These are phyloP conservation scores for Aegle marmelos DNA, from an alignment of 345 rosid genomes.

Conservation along the genomic window DNA sequence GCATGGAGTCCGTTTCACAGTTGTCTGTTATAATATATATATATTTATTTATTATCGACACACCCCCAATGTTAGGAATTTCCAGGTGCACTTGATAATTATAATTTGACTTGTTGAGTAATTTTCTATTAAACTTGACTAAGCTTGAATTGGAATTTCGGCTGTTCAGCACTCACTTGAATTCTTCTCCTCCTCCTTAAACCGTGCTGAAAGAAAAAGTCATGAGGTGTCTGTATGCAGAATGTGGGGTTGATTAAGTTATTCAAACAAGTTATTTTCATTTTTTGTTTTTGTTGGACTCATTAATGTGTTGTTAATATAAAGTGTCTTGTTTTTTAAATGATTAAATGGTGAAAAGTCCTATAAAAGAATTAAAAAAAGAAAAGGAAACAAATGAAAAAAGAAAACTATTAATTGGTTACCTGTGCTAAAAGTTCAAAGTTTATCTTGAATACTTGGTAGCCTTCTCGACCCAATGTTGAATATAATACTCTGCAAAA, in stretches of 20 bases:
- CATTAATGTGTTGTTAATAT: neutral
- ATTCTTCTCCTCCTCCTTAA: neutral
- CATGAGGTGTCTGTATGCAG: neutral
- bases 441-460: neutral
- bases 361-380: too few relatives aligned
- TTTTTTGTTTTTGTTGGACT: neutral
- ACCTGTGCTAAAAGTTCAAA: neutral
- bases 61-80: neutral
- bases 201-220: neutral
- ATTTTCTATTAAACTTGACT: neutral
- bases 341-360: neutral
- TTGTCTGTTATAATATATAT: neutral
- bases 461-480: neutral
- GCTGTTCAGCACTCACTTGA: too few relatives aligned
- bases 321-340: too few relatives aligned
- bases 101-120: neutral
- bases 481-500: neutral
- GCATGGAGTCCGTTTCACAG: neutral
- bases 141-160: neutral
- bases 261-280: neutral
- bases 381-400: neutral
- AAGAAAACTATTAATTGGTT: neutral
- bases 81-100: neutral
- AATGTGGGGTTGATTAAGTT: neutral
- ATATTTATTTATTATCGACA: neutral